These are phyloP conservation scores for Eimeria zaria DNA, from an alignment of 169 alveolate species.

Conservation along the genomic window DNA sequence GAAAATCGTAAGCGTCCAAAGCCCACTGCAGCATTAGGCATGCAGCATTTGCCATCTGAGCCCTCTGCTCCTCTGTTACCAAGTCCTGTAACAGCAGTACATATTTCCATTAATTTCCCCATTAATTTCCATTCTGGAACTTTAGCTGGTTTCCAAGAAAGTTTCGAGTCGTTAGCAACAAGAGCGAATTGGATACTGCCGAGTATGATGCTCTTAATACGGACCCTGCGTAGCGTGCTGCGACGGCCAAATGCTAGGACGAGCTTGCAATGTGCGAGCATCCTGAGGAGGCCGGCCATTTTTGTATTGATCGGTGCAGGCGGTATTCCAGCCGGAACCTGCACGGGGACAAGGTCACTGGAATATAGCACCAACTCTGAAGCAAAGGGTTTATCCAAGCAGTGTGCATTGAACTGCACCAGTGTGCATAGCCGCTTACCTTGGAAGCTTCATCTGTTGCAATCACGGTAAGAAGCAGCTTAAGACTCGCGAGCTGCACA, in stretches of 20 bases:
- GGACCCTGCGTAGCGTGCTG: conserved; percentile 27
- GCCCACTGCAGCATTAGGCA: conserved; percentile 81
- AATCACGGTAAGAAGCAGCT: conserved; percentile 57
- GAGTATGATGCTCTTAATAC: not conserved
- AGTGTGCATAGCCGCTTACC: not conserved
- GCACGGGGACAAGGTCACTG: not conserved
- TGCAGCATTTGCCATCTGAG: conserved; percentile 51
- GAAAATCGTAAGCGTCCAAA: conserved; percentile 80
- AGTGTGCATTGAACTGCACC: not conserved
- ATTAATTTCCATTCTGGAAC: not conserved
- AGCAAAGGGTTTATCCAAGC: not conserved
- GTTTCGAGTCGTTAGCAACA: not conserved
- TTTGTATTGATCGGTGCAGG: conserved; percentile 65
- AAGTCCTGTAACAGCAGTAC: conserved; percentile 28
- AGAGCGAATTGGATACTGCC: not conserved
- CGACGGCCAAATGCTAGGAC: conserved; percentile 60
- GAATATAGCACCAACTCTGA: not conserved
- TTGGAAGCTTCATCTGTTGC: conserved; percentile 73
- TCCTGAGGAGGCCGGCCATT: conserved; percentile 82
- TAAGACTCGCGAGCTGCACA: conserved; percentile 56
- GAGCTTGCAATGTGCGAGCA: conserved; percentile 77
- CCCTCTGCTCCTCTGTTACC: conserved; percentile 31
- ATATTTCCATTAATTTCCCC: not conserved
- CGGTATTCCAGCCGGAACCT: conserved; percentile 74
- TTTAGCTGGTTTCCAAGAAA: not conserved